A percentile compares a stretch with the other conserved stretches of the same genome.
Evolutionary conservation across 108 stramenopile genomes (phyloP).

Genomic region (Cyclotella baltica): DNA sequence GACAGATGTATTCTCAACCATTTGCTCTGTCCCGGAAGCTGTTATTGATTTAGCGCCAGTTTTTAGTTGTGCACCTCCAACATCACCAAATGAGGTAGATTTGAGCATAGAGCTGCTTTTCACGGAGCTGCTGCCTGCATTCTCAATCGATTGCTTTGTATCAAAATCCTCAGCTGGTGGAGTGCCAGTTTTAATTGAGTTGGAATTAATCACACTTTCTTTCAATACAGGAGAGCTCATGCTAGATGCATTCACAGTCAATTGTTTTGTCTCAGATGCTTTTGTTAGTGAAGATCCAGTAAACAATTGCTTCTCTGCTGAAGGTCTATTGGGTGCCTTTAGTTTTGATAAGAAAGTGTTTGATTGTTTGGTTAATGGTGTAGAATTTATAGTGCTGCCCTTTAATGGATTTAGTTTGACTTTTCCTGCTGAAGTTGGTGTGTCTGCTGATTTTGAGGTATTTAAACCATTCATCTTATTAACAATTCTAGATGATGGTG

Average conservation of each 20-base stretch:
- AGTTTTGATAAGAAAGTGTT: not conserved
- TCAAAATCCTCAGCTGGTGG: too few species aligned
- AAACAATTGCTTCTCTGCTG: not conserved
- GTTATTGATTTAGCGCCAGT: not conserved
- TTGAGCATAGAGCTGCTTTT: not conserved
- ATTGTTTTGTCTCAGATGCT: not conserved
- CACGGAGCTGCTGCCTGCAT: too few species aligned
- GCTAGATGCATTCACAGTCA: not conserved
- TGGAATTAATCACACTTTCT: too few species aligned
- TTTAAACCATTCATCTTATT: not conserved
- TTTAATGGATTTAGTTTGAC: constrained; percentile 1
- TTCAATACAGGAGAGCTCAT: not conserved
- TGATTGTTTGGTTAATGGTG: not conserved
- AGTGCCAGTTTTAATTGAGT: not conserved
- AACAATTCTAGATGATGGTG: not conserved
- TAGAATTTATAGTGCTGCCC: not conserved
- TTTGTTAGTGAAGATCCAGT: not conserved
- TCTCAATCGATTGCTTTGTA: not conserved
- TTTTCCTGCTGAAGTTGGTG: not conserved
- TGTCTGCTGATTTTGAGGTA: not conserved
- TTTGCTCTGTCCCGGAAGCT: too few species aligned
- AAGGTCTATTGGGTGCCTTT: not conserved
- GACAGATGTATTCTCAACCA: not conserved
- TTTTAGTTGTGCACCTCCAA: not conserved
- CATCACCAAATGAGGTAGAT: not conserved